These are phyloP conservation scores for Lyophyllum shimeji DNA, from an alignment of 768 basidiomycete species.

Conservation along the genomic window DNA sequence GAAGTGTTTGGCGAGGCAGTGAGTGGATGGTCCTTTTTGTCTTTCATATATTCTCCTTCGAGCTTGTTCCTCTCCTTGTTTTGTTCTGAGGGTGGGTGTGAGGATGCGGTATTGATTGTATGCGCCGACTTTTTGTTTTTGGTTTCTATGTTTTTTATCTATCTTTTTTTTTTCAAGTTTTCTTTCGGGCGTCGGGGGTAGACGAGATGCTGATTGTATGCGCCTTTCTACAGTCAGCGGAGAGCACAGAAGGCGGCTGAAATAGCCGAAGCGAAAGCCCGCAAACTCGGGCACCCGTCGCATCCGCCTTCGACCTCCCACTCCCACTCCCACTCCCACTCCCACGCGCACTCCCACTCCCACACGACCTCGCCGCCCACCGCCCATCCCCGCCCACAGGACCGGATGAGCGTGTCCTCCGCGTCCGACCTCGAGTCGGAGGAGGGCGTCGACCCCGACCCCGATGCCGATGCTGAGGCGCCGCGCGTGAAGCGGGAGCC, in stretches of 20 bases:
- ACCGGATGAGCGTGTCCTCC: not conserved
- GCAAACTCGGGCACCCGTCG: conserved; percentile 17
- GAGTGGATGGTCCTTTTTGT: conserved; percentile 27
- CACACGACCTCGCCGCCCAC: no score
- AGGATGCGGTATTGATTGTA: no score
- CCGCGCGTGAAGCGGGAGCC: not conserved
- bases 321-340: not conserved
- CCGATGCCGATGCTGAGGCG: not conserved
- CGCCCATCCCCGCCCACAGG: not conserved
- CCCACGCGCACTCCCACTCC: no score
- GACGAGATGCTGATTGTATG: conserved; percentile 4
- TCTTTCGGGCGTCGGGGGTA: no score
- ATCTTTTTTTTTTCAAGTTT: not conserved
- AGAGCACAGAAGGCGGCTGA: conserved; percentile 56
- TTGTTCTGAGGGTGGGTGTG: no score
- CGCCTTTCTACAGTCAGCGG: conserved; percentile 45
- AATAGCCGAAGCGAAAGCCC: conserved; percentile 44
- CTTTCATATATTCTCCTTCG: no score
- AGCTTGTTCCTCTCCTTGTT: no score
- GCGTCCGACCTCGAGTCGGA: conserved; percentile 27
- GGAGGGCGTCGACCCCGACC: conserved; percentile 25
- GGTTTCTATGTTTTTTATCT: not conserved
- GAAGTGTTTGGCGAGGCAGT: conserved; percentile 76
- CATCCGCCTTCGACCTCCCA: no score
- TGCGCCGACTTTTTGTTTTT: not conserved